Conservation (phyloP, 495 filamentous ascomycete genomes). For the Jackrogersella multiformis region DNA sequence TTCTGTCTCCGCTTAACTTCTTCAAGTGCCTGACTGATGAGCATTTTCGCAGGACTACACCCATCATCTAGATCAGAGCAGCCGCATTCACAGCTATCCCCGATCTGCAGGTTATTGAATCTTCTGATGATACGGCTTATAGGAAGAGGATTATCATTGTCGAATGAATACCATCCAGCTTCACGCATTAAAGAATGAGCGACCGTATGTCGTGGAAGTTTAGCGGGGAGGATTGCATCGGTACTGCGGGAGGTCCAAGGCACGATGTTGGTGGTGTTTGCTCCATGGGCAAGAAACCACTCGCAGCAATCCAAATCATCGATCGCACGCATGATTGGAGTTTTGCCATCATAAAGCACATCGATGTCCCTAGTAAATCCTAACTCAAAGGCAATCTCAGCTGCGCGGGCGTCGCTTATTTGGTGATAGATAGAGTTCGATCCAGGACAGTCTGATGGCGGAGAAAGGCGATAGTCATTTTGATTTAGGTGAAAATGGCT, state of each 20-base stretch:
- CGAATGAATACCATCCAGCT: not conserved
- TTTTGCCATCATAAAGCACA: not conserved
- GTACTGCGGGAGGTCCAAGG: not conserved
- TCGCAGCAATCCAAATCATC: not conserved
- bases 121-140: not conserved
- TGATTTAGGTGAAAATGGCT: not conserved
- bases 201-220: not conserved
- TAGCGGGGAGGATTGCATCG: not conserved
- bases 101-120: not conserved
- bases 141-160: not conserved
- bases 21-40: not conserved
- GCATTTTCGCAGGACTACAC: not conserved
- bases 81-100: not conserved
- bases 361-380: constrained; percentile 1
- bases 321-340: not conserved
- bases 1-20: no score
- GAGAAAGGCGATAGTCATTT: not conserved
- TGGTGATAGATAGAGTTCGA: not conserved
- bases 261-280: not conserved
- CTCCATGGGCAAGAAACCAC: not conserved
- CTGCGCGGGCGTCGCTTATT: not conserved
- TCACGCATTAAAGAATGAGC: not conserved
- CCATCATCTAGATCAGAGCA: not conserved
- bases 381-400: not conserved
- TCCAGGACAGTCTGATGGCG: not conserved